Evolutionary conservation across 768 basidiomycete species (phyloP).

Genomic region (Epithele typhae): DNA sequence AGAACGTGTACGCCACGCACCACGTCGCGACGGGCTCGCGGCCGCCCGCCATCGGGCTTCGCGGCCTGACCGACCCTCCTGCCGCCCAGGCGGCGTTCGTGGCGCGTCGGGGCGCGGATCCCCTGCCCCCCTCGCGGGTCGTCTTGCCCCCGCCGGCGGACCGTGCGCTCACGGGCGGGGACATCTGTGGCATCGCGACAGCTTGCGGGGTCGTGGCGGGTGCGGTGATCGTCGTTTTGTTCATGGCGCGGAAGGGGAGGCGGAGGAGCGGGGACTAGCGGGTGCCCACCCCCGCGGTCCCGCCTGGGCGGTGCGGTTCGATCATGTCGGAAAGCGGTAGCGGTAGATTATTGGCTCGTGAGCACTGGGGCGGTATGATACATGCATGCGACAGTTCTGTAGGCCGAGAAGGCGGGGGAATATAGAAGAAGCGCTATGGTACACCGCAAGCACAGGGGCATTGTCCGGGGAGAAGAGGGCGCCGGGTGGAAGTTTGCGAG

Average conservation of each 20-base stretch:
- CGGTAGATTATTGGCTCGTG: too few species aligned
- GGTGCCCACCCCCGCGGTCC: too few species aligned
- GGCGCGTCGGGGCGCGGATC: slow-evolving; percentile 39
- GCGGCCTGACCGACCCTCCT: slow-evolving; percentile 37
- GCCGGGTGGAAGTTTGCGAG: too few species aligned
- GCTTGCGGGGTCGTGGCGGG: slow-evolving; percentile 36
- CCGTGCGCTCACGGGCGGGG: slow-evolving; percentile 14
- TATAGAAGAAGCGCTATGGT: slow-evolving; percentile 2
- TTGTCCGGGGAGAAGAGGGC: too few species aligned
- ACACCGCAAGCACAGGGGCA: slow-evolving; percentile 3
- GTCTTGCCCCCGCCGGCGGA: slow-evolving; percentile 8
- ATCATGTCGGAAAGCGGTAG: too few species aligned
- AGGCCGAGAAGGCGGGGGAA: background rate
- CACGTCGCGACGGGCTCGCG: slow-evolving; percentile 35
- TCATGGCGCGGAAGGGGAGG: slow-evolving; percentile 5
- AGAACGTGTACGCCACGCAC: slow-evolving; percentile 55
- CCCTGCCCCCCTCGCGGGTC: slow-evolving; percentile 22
- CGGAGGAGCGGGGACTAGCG: too few species aligned
- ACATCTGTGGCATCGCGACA: slow-evolving; percentile 25
- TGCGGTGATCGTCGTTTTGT: slow-evolving; percentile 20
- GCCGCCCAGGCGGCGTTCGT: slow-evolving; percentile 37
- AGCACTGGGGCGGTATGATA: too few species aligned
- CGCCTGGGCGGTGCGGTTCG: too few species aligned
- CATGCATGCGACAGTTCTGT: background rate
- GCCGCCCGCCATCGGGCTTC: slow-evolving; percentile 43